Conservation (phyloP, 331 rosid genomes). For the Malus hybrid region DNA sequence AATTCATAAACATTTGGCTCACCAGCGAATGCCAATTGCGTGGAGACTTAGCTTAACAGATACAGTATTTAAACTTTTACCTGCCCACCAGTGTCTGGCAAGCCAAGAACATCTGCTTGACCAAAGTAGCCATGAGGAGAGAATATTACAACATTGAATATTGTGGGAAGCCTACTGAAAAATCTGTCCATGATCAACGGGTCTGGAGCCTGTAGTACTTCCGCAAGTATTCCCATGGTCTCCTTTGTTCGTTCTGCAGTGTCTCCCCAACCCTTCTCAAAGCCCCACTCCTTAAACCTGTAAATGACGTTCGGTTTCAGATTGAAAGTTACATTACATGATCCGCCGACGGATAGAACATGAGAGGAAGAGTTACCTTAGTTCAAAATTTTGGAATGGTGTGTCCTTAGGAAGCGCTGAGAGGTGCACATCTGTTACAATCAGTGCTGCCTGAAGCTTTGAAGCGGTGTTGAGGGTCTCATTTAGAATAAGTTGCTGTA, state of each 20-base stretch:
- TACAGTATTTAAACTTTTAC: constrained; percentile 20
- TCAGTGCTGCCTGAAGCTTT: constrained; percentile 62
- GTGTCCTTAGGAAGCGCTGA: constrained; percentile 47
- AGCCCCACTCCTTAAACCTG: constrained; percentile 89
- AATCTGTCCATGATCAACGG: constrained; percentile 53
- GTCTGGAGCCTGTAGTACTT: constrained; percentile 86
- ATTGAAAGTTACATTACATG: neutral
- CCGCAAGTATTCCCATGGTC: constrained; percentile 56
- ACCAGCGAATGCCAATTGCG: no score
- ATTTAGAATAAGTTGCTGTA: constrained; percentile 66
- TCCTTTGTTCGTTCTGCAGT: constrained; percentile 67
- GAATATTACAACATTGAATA: constrained; percentile 77
- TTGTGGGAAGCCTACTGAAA: constrained; percentile 63
- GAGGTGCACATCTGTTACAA: constrained; percentile 61
- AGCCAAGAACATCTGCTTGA: constrained; percentile 88
- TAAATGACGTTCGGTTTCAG: neutral
- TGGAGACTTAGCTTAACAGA: neutral
- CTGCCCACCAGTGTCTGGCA: constrained; percentile 99
- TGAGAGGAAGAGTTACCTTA: constrained; percentile 28
- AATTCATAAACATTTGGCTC: neutral
- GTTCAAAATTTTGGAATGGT: constrained; percentile 51
- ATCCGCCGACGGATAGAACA: neutral
- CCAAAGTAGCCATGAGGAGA: constrained; percentile 95
- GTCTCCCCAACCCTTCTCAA: constrained; percentile 96
- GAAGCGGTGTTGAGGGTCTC: constrained; percentile 48